phyloP scores from a whole-genome alignment of 495 filamentous ascomycete genomes.

The Cercophora scortea region DNA sequence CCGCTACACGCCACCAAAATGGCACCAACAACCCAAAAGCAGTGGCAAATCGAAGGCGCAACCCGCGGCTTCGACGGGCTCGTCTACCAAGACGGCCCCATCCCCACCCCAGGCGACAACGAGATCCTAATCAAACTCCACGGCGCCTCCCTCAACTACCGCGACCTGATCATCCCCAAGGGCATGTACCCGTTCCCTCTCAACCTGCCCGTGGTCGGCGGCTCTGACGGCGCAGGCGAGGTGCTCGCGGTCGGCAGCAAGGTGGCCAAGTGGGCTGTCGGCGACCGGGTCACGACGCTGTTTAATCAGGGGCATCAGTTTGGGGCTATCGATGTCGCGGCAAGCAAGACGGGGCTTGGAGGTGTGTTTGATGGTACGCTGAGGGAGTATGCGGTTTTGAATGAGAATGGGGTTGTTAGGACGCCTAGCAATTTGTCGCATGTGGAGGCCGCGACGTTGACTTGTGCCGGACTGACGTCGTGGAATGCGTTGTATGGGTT shows the following conservation, averaged over 20 bases:
- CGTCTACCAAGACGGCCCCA: slow-evolving; percentile 39
- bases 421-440: slow-evolving; percentile 55
- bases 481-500: slow-evolving; percentile 81
- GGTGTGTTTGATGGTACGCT: slow-evolving; percentile 64
- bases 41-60: slow-evolving; percentile 53
- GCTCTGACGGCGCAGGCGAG: slow-evolving; percentile 72
- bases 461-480: slow-evolving; percentile 67
- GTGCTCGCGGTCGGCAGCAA: slow-evolving; percentile 60
- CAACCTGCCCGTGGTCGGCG: slow-evolving; percentile 52
- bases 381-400: slow-evolving; percentile 63
- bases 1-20: slow-evolving; percentile 10
- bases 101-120: slow-evolving; percentile 58
- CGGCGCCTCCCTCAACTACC: slow-evolving; percentile 74
- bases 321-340: slow-evolving; percentile 42
- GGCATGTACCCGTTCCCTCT: slow-evolving; percentile 62
- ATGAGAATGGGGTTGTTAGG: slow-evolving; percentile 60
- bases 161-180: slow-evolving; percentile 72
- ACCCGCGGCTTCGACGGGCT: slow-evolving; percentile 55
- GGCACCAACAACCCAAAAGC: slow-evolving; percentile 46
- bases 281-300: slow-evolving; percentile 65
- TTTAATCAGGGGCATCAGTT: slow-evolving; percentile 74
- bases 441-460: slow-evolving; percentile 57
- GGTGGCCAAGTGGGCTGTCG: slow-evolving; percentile 59
- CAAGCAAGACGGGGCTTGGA: slow-evolving; percentile 53
- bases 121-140: slow-evolving; percentile 72